Evolutionary conservation across 2,329 filamentous ascomycete species (phyloP).

Genomic region (Fusarium heterosporum): DNA sequence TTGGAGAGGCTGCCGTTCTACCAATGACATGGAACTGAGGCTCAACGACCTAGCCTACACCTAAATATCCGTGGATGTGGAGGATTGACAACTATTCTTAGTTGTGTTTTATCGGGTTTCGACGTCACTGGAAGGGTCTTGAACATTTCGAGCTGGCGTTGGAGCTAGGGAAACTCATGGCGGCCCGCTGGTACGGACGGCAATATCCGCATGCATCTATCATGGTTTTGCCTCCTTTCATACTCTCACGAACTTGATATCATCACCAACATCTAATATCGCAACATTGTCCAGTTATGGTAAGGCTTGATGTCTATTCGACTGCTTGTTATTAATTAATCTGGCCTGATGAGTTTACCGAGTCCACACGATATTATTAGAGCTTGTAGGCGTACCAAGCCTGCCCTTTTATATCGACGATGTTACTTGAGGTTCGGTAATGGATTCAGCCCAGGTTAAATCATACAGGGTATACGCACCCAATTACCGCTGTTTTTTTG

Average conservation of each 20-base stretch:
- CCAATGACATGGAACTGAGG: background rate
- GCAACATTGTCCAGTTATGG: slow-evolving; percentile 1
- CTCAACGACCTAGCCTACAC: slow-evolving; percentile 15
- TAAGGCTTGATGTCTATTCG: background rate
- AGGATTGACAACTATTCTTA: background rate
- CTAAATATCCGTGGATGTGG: background rate
- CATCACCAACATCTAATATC: slow-evolving; percentile 1
- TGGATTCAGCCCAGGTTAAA: background rate
- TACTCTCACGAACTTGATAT: background rate
- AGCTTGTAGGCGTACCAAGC: background rate
- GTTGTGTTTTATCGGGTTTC: background rate
- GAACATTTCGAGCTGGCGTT: slow-evolving; percentile 11
- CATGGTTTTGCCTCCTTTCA: background rate
- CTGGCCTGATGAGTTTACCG: background rate
- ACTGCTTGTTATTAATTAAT: background rate
- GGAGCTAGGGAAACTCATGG: slow-evolving; percentile 22
- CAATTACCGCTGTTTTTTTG: background rate
- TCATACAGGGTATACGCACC: background rate
- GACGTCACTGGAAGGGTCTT: slow-evolving; percentile 23
- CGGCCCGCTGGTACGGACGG: slow-evolving; percentile 30
- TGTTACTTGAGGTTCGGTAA: background rate
- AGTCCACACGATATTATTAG: background rate
- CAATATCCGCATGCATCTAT: slow-evolving; percentile 15
- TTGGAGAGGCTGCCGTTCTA: background rate
- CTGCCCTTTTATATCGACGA: background rate